Percentiles rank a stretch among this genome's conserved stretches.
phyloP scores from a whole-genome alignment of 2,329 filamentous ascomycete genomes.

The Cytospora schulzeri region DNA sequence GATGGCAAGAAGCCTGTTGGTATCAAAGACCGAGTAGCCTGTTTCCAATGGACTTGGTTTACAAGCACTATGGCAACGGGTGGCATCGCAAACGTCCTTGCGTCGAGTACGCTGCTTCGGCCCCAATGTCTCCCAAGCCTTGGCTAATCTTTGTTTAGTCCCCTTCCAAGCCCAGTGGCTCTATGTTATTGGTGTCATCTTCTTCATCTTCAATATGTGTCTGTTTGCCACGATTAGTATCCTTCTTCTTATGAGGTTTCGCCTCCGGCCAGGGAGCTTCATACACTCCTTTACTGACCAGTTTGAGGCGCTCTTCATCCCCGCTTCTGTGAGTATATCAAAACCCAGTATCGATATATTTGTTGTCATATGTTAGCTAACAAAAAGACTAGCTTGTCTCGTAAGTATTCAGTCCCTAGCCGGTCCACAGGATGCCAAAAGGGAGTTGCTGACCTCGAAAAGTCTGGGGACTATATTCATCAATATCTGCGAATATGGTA shows the following conservation, averaged over 20 bases:
- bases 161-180: slow-evolving; percentile 59
- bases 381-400: slow-evolving; percentile 44
- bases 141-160: slow-evolving; percentile 38
- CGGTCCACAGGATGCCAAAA: slow-evolving; percentile 52
- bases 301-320: slow-evolving; percentile 76
- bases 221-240: slow-evolving; percentile 65
- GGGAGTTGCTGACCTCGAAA: slow-evolving; percentile 39
- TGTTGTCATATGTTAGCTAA: background rate
- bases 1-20: slow-evolving; percentile 36
- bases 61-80: slow-evolving; percentile 67
- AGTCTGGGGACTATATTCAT: slow-evolving; percentile 77
- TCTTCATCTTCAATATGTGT: slow-evolving; percentile 65
- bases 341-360: no score
- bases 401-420: slow-evolving; percentile 36
- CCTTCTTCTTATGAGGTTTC: slow-evolving; percentile 70
- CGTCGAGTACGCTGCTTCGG: slow-evolving; percentile 47
- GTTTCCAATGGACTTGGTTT: slow-evolving; percentile 75
- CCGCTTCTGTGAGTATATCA: slow-evolving; percentile 57
- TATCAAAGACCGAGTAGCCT: slow-evolving; percentile 53
- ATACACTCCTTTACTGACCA: slow-evolving; percentile 73
- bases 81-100: slow-evolving; percentile 57
- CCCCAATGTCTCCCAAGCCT: background rate
- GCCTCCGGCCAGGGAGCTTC: slow-evolving; percentile 70
- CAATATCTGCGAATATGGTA: slow-evolving; percentile 77
- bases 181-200: slow-evolving; percentile 58